Evolutionary conservation across 176 grass and related monocot genomes (phyloP), one percentile per base, ranked within the genome.

Genomic region (Puccinellia tenuiflora): DNA sequence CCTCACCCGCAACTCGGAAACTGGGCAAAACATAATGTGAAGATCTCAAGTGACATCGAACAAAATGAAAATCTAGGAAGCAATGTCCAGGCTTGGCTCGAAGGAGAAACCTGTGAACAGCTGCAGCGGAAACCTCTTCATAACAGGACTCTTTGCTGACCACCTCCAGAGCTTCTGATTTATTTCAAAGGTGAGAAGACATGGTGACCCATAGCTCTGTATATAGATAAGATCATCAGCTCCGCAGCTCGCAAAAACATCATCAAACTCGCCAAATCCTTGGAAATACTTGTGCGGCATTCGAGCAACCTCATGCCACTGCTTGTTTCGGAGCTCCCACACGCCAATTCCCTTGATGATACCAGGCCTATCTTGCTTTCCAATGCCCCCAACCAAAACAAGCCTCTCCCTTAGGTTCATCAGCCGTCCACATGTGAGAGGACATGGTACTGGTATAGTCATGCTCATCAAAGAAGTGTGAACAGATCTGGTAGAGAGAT

Each of bases 261-360:
- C 94, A 7, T 97, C 91, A 1, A 97, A 90, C 83, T 97, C 94
- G 0, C 91, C 94, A 81, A 97, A 97, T 75, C 94, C 94, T 67
- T 97, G 94, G 67, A 97, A 97, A 73, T 90, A 94, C 72, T 88
- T 97, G 60, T 90, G 89, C 76, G 94, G 94, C 94, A 97, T 97
- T 57, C 85, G 83, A 84, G 94, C 82, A 77, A 97, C 83, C 61
- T 94, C 91, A 40, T 47, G 74, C 94, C 94, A 97, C 55, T 83
- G 87, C 76, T 92, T 90, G 43, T 84, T 85, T 54, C 59, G 75
- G 66, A 97, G 84, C 60, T 94, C 94, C 94, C 94, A 97, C 40
- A 97, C 88, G 4, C 94, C 94, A 68, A 97, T 97, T 76, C 94
- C 94, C 89, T 97, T 97, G 54, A 97, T 93, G 78, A 97, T 90